Base-by-base conservation (phyloP, 2,329 filamentous ascomycete species). In the Fusarium mundagurra region DNA sequence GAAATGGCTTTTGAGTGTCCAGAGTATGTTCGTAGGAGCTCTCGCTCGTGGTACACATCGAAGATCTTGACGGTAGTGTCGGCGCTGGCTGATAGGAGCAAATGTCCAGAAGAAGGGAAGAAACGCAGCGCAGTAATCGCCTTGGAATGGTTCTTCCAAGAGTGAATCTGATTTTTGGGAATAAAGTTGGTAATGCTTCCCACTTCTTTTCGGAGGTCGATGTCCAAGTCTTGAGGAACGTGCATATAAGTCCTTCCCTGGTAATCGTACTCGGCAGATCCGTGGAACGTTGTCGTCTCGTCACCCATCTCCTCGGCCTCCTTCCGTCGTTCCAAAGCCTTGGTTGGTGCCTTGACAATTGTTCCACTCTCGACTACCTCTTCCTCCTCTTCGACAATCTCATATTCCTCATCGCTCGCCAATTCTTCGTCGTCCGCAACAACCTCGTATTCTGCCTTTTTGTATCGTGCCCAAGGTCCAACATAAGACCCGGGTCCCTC, bases 181-280 rank as follows among this genome's bases (percentile, higher is more conserved):
- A 97, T 94, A 81, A 91, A 99, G 82, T 98, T 98, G 80, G 95
- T 95, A 80, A 90, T 83, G 79, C 92, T 95, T 77, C 93, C 94
- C 50, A 88, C 82, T 69, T 97, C 94, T 84, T 96, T 97, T 73
- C 88, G 89, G 77, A 99, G 86, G 81, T 97, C 93, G 81, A 98
- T 87, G 80, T 94, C 94, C 83, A 98, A 85, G 81, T 98, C 95
- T 82, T 94, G 95, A 8, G 96, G 96, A 51, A 98, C 88, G 83
- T 99, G 96, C 96, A 99, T 98, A 82, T 98, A 99, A 39, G 96
- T 97, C 74, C 96, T 89, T 54, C 96, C 96, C 82, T 97, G 93
- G 85, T 99, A 99, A 82, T 99, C 96, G 86, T 92, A 92, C 83
- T 96, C 87, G 80, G 93, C 88, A 45, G 89, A 88, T 71, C 95